These are phyloP conservation scores for Umbilicus rupestris DNA, from an alignment of 164 flowering plant genomes.

Conservation along the genomic window DNA sequence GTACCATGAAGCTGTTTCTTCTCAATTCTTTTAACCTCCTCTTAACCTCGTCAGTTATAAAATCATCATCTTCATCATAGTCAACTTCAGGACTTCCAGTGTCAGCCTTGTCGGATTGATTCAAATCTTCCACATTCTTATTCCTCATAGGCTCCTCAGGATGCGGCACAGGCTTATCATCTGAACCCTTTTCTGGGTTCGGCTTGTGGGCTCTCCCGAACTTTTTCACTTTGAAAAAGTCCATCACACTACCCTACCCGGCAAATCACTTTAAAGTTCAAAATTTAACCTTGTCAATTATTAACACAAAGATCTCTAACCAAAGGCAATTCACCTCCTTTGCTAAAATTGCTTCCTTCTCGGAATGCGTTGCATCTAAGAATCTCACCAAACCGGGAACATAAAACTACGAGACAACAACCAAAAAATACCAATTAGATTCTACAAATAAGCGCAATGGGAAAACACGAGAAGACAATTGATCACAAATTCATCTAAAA, in stretches of 20 bases:
- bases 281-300: too few species aligned
- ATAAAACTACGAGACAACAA: too few species aligned
- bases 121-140: constrained; percentile 24
- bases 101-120: constrained; percentile 24
- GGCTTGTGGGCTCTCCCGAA: constrained; percentile 47
- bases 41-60: constrained; percentile 70
- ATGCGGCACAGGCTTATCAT: constrained; percentile 27
- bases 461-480: too few species aligned
- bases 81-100: constrained; percentile 38
- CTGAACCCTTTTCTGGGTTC: constrained; percentile 27
- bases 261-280: too few species aligned
- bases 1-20: constrained; percentile 76
- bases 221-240: constrained; percentile 51
- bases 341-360: too few species aligned
- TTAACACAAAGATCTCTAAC: too few species aligned
- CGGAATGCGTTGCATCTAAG: too few species aligned
- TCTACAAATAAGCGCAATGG: too few species aligned
- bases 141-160: constrained; percentile 30
- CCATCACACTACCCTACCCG: constrained; percentile 30
- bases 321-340: too few species aligned
- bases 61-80: constrained; percentile 84
- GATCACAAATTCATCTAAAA: too few species aligned
- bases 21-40: constrained; percentile 77
- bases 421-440: too few species aligned
- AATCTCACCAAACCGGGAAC: too few species aligned